These are phyloP conservation scores for Fusarium veterinarium DNA, from an alignment of 2,329 filamentous ascomycete genomes.

Conservation along the genomic window DNA sequence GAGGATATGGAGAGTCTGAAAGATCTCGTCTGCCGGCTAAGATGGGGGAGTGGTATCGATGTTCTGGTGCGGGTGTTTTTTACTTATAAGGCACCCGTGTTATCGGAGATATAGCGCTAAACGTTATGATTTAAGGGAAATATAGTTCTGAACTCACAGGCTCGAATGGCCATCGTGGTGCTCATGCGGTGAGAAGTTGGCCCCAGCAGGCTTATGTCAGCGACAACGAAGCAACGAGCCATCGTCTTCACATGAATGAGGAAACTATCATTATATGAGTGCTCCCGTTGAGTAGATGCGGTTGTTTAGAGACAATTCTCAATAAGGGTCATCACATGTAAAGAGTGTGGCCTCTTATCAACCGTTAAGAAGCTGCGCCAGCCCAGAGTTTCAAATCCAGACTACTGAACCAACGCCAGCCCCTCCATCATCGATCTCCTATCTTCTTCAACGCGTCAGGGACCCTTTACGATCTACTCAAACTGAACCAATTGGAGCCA, in stretches of 20 bases:
- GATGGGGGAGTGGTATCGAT: background rate
- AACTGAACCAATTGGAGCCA: slow-evolving; percentile 6
- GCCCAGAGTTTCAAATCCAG: background rate
- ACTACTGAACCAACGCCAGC: slow-evolving; percentile 12
- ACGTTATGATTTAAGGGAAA: background rate
- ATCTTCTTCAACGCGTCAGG: slow-evolving; percentile 31
- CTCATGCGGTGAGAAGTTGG: slow-evolving; percentile 31
- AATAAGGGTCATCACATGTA: slow-evolving; percentile 24
- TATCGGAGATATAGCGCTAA: background rate
- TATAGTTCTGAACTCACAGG: slow-evolving; percentile 9
- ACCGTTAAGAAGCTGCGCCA: background rate
- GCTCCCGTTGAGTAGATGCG: background rate
- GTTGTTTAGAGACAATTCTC: background rate
- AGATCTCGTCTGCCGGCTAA: background rate
- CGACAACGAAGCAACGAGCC: slow-evolving; percentile 3
- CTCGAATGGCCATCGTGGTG: background rate
- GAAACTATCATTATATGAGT: background rate
- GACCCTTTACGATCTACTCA: slow-evolving; percentile 9
- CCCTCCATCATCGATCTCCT: slow-evolving; percentile 38
- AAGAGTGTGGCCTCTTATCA: slow-evolving; percentile 4
- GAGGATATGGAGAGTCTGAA: background rate
- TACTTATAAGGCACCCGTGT: background rate
- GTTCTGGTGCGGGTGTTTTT: background rate
- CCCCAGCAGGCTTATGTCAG: slow-evolving; percentile 39
- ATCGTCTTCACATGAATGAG: slow-evolving; percentile 1